phyloP scores from a whole-genome alignment of 2,329 filamentous ascomycete genomes.

The Colletotrichum limetticola region DNA sequence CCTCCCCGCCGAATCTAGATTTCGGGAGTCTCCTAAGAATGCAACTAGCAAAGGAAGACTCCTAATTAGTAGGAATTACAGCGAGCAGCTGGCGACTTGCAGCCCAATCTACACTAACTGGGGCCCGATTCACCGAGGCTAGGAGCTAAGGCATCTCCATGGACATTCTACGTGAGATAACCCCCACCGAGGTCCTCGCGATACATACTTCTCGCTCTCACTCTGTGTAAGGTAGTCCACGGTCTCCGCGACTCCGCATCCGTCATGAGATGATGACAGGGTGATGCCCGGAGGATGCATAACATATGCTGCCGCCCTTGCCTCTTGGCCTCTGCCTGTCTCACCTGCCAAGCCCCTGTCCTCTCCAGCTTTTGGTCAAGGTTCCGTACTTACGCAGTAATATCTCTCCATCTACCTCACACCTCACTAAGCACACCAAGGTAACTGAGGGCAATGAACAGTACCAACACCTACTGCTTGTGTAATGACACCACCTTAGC shows the following conservation, averaged over 20 bases:
- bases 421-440: background rate
- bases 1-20: background rate
- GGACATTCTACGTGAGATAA: background rate
- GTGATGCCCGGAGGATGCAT: slow-evolving; percentile 8
- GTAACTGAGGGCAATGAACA: background rate
- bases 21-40: slow-evolving; percentile 1
- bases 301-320: slow-evolving; percentile 10
- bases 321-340: background rate
- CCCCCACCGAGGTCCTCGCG: background rate
- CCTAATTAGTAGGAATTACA: slow-evolving; percentile 39
- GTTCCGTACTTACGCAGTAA: background rate
- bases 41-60: slow-evolving; percentile 21
- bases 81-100: slow-evolving; percentile 43
- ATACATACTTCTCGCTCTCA: background rate
- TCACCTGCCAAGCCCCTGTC: background rate
- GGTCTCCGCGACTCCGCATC: background rate
- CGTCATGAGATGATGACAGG: background rate
- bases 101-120: slow-evolving; percentile 39
- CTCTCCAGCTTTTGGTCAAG: background rate
- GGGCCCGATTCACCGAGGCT: background rate
- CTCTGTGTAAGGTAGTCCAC: background rate
- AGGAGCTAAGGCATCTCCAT: background rate
- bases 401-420: background rate
- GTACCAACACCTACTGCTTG: background rate
- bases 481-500: background rate